Percentiles rank a stretch among this genome's conserved stretches.
These are phyloP conservation scores for Malus orientalis DNA, from an alignment of 306 rosid genomes.

Conservation along the genomic window DNA sequence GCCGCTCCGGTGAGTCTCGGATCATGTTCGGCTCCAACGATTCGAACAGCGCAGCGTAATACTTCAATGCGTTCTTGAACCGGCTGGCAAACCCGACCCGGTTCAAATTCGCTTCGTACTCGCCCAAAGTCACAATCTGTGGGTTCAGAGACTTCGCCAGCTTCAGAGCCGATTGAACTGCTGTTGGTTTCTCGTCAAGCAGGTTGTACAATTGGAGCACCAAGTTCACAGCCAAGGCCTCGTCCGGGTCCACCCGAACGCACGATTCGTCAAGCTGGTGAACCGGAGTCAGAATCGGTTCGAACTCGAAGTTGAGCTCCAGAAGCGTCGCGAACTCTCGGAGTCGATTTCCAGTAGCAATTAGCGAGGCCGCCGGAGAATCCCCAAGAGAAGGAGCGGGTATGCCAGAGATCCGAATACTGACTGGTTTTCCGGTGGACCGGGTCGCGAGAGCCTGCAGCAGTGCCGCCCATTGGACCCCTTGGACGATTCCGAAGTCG, in stretches of 20 bases:
- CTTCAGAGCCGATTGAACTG: constrained; percentile 44
- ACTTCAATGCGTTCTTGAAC: constrained; percentile 57
- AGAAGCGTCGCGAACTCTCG: constrained; percentile 70
- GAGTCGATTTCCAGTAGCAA: constrained; percentile 74
- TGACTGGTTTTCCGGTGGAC: constrained; percentile 63
- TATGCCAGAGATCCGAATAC: constrained; percentile 72
- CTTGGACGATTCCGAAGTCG: constrained; percentile 90
- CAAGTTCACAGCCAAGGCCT: constrained; percentile 75
- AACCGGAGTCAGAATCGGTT: constrained; percentile 65
- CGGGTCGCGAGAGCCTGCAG: constrained; percentile 89
- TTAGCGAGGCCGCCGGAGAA: constrained; percentile 45
- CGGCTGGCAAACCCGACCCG: constrained; percentile 47
- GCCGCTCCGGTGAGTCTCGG: constrained; percentile 60
- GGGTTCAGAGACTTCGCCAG: constrained; percentile 78
- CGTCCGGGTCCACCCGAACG: constrained; percentile 49
- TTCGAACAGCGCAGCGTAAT: constrained; percentile 72
- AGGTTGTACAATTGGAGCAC: constrained; percentile 87
- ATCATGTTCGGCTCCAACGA: constrained; percentile 67
- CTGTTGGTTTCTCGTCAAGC: constrained; percentile 50
- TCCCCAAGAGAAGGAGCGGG: constrained; percentile 70
- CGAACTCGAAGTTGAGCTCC: constrained; percentile 60
- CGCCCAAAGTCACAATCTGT: constrained; percentile 70
- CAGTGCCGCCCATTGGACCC: constrained; percentile 92
- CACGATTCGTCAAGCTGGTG: constrained; percentile 44
- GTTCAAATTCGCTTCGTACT: constrained; percentile 68